phyloP scores from a whole-genome alignment of 192 early-diverging fungal species.

The Piromyces finnis region DNA sequence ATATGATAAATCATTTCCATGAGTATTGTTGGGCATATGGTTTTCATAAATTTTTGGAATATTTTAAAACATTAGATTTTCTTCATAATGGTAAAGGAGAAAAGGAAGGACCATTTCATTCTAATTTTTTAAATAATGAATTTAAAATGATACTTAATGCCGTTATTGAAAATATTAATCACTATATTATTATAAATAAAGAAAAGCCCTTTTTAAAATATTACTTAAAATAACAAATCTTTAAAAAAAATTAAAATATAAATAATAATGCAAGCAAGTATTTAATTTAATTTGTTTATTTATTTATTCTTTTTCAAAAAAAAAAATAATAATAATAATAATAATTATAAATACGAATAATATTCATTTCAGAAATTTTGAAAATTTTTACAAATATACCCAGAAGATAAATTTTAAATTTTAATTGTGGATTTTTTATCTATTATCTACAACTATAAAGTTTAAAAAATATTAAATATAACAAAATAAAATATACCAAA shows the following conservation, averaged over 20 bases:
- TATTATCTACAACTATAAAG: too few species aligned
- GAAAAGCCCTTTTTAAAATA: not conserved
- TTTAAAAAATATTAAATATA: too few species aligned
- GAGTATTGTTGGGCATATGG: not conserved
- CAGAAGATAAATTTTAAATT: too few species aligned
- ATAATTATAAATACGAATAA: too few species aligned
- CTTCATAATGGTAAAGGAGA: not conserved
- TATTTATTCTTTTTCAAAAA: too few species aligned
- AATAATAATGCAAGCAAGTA: too few species aligned
- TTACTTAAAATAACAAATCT: not conserved
- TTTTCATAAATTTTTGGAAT: not conserved
- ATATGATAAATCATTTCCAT: not conserved
- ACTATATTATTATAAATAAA: not conserved
- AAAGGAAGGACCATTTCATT: not conserved
- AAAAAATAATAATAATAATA: too few species aligned
- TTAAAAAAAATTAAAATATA: not conserved
- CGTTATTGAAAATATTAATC: not conserved
- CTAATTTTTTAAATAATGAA: not conserved
- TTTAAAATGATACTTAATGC: not conserved
- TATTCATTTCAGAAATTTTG: too few species aligned
- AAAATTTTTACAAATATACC: too few species aligned
- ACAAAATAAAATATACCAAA: too few species aligned
- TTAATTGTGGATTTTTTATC: too few species aligned
- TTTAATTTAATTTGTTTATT: too few species aligned
- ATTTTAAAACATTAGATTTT: not conserved